Evolutionary conservation across 2,329 filamentous ascomycete genomes (phyloP).

Genomic region (Xylogone sp.): DNA sequence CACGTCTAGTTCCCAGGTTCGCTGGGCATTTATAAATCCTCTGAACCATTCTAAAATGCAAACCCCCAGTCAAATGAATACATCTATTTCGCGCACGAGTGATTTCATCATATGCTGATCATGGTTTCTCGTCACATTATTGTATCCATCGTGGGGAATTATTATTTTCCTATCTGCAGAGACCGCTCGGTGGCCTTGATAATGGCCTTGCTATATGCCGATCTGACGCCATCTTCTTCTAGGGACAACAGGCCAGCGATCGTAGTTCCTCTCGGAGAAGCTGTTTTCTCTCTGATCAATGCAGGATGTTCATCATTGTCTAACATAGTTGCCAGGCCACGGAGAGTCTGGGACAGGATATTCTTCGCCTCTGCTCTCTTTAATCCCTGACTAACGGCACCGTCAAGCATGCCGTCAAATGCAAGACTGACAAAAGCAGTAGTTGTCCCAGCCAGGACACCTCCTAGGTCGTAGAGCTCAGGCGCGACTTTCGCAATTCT

Average conservation of each 20-base stretch:
- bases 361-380: conserved; percentile 67
- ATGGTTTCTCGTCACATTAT: too few relatives aligned
- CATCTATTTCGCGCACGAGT: too few relatives aligned
- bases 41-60: too few relatives aligned
- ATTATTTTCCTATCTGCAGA: not conserved
- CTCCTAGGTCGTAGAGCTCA: conserved; percentile 66
- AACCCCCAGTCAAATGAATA: too few relatives aligned
- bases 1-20: too few relatives aligned
- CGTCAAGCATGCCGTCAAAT: conserved; percentile 72
- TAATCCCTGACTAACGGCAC: conserved; percentile 74
- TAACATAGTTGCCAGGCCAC: conserved; percentile 47
- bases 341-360: conserved; percentile 76
- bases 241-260: conserved; percentile 71
- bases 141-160: not conserved
- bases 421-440: conserved; percentile 74
- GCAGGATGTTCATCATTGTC: conserved; percentile 68
- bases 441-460: conserved; percentile 69
- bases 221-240: conserved; percentile 69
- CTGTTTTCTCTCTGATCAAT: conserved; percentile 69
- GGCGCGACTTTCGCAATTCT: conserved; percentile 65
- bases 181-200: conserved; percentile 62
- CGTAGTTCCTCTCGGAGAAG: conserved; percentile 73
- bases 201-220: conserved; percentile 63
- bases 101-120: too few relatives aligned
- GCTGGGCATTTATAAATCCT: too few relatives aligned